Conservation (phyloP, 225 moss, liverwort and hornwort genomes). For the Ulota crispa region DNA sequence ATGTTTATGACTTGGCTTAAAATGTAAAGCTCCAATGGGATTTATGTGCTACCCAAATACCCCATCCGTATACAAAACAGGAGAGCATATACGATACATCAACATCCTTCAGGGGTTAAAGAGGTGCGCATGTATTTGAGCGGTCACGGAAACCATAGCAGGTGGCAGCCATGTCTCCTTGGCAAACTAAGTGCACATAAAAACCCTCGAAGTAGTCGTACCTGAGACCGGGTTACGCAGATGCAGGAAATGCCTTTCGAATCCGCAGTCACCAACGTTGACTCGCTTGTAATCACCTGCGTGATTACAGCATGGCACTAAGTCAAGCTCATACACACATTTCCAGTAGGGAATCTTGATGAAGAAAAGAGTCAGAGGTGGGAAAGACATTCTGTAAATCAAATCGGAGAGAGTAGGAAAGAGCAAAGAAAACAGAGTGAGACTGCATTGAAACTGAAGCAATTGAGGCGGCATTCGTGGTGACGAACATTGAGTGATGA, state of each 20-base stretch:
- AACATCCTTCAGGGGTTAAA: too few relatives aligned
- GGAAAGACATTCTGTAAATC: neutral
- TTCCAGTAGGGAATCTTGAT: neutral
- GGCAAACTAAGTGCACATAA: neutral
- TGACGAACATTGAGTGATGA: slow-evolving; percentile 32
- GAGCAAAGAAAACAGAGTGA: neutral
- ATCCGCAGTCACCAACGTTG: neutral
- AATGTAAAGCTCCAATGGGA: too few relatives aligned
- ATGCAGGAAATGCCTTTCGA: slow-evolving; percentile 35
- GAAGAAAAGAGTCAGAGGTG: neutral
- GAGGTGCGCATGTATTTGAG: neutral
- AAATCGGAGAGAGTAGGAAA: neutral
- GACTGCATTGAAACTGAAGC: neutral
- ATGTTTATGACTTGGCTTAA: too few relatives aligned
- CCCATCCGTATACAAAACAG: too few relatives aligned
- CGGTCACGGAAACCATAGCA: neutral
- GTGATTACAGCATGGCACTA: neutral
- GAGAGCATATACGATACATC: too few relatives aligned
- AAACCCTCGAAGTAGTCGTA: neutral
- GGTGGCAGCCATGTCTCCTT: neutral
- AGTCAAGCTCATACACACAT: neutral
- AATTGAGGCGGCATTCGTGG: neutral
- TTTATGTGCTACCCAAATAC: too few relatives aligned
- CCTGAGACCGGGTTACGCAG: slow-evolving; percentile 47
- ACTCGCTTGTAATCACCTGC: slow-evolving; percentile 28